Base-by-base conservation (phyloP, 108 stramenopile species). In the Asterionellopsis glacialis region DNA sequence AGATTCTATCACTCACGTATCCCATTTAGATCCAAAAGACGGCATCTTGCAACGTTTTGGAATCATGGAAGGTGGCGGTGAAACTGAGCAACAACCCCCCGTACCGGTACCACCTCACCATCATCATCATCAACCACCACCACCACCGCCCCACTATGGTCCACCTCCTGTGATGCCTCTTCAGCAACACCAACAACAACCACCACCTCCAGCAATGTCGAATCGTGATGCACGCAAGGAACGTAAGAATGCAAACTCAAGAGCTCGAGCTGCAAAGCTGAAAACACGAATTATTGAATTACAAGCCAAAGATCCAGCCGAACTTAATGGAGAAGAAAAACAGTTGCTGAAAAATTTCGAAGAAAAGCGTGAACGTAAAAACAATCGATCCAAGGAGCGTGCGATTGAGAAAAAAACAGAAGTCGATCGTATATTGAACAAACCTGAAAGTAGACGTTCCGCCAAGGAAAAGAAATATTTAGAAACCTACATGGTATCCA, bases 171-270 rank as follows among this genome's bases (percentile, higher is more conserved):
- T 39, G 15, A 22, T 27, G 16, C 43, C 12, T 38, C 23, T 27
- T 18, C 23, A 59, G n/a, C 16, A 12, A 1, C 23, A 42, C 12
- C 16, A 11, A 18, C 10, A 19, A 51, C 21, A 19, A 18, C 21
- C 10, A 14, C 16, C 15, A 53, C 51, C 22, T 22, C 51, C 13
- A 6, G 2, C 27, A 2, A 10, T 15, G 22, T 26, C 51, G 51
- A 48, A 48, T 48, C 21, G 51, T 3, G 27, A 53, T 11, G 21
- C 27, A 39, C 59, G 57, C n/a, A 51, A 23, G 7, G 54, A 59
- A n/a, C 71, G 78, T 3, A 85, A 85, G 63, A 85, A 85, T 58
- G 69, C 67, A 25, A 72, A 77, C 54, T 76, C 84, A 23, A 57
- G 84, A 28, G 21, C 53, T 15, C 69, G 83, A 26, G 74, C 83